phyloP scores from a whole-genome alignment of 352 stramenopile genomes.

The Phytophthora capsici region DNA sequence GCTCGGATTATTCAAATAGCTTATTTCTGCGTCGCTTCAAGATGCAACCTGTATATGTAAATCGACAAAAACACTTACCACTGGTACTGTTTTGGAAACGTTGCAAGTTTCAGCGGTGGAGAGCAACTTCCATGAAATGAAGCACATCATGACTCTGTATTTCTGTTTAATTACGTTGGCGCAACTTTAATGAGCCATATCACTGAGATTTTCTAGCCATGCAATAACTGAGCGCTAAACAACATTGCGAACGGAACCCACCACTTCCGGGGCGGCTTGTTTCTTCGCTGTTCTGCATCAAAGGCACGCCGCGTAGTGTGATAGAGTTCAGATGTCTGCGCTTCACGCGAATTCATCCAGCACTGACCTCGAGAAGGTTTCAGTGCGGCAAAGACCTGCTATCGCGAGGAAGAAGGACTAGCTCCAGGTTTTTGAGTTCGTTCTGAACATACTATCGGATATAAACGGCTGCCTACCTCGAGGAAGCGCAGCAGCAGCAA shows the following conservation, averaged over 20 bases:
- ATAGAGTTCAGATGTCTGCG: slow-evolving; percentile 4
- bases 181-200: background rate
- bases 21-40: slow-evolving; percentile 23
- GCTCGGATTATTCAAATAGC: slow-evolving; percentile 37
- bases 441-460: background rate
- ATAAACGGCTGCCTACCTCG: background rate
- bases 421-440: background rate
- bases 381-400: background rate
- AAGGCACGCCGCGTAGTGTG: slow-evolving; percentile 2
- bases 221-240: background rate
- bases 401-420: background rate
- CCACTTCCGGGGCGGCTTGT: background rate
- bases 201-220: background rate
- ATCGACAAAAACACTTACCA: background rate
- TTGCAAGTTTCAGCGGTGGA: too few relatives aligned
- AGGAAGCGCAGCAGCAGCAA: slow-evolving; percentile 7
- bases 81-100: too few relatives aligned
- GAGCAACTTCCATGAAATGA: background rate
- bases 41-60: slow-evolving; percentile 8
- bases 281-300: slow-evolving; percentile 14
- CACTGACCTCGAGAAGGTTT: background rate
- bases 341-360: too few relatives aligned
- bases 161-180: background rate
- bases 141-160: background rate
- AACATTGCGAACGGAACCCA: background rate